Base-by-base conservation (phyloP, 148 eudicot genomes). In the Cornus florida region DNA sequence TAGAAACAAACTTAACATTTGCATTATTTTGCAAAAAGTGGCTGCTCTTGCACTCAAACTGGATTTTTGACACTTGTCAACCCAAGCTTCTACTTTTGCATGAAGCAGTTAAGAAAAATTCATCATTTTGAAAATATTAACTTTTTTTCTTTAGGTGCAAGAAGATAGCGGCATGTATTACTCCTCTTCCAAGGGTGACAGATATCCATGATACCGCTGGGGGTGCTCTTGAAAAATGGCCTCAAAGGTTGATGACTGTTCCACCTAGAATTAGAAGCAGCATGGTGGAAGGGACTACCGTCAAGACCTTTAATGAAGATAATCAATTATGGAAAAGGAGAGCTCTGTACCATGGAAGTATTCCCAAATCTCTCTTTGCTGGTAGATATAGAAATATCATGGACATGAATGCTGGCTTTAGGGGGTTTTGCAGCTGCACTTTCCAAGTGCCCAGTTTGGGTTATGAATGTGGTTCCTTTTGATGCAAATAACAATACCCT, bases 391-490 rank as follows among this genome's bases (percentile, higher is more conserved):
- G 92, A 64, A 92, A 91, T 80, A 75, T 92, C 24, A 85, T 92
- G 89, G 97, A 92, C 75, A 92, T 91, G 97, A 92, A 92, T 84
- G 89, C 94, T 75, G 84, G 84, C 23, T n/a, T 83, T 91, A 48
- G 97, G 94, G 22, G 94, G 97, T 19, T 92, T 92, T 73, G 92
- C 97, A 1, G 92, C 97, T 70, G 89, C 97, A 10, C 80, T 92
- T 43, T 75, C 81, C 10, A 56, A 76, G 41, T 80, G 79, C 83
- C 97, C 94, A 12, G 84, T 91, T 71, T 92, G 97, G 97, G 94
- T 89, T 19, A 92, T 92, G 97, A 92, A 91, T 68, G 90, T 84
- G 5, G 86, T 89, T 77, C 92, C 93, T 65, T 75, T 69, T 62
- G 90, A 92, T 68, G 75, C 83, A 17, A 73, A 68, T 50, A 75